Evolutionary conservation across 2,329 filamentous ascomycete genomes (phyloP), one percentile per base, ranked within the genome.

Genomic region (Trichoderma arundinaceum): DNA sequence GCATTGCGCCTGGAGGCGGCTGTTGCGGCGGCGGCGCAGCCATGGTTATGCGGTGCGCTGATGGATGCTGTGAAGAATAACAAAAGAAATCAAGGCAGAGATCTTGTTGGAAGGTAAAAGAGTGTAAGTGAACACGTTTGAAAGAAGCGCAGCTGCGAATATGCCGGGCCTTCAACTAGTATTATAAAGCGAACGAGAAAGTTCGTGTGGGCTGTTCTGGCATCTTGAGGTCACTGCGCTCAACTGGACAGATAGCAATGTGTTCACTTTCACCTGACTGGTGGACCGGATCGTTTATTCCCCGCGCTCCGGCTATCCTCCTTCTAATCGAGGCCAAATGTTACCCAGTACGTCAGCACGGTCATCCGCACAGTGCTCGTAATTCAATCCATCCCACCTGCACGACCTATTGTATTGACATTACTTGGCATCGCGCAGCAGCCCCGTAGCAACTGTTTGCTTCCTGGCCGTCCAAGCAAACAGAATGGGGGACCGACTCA

Each of bases 401-500:
- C 22, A 28, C 22, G 22, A 28, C 22, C 2, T 3, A 3, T 28
- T 28, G 22, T 28, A 28, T 28, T 28, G 22, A 28, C 22, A 28
- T 28, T 28, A 28, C 4, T 28, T 28, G 22, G 22, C 22, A 28
- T 35, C 19, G 22, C 28, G 48, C 46, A 8, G 13, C 17, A 54
- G 57, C 54, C 17, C 48, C 44, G 53, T 41, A 56, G 33, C 22
- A 10, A 41, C 35, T 19, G 19, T 43, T 8, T 56, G 13, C 53
- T 22, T 48, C 12, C 15, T 33, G 5, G 0, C 15, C 10, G 39
- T 38, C 8, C 3, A 19, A 15, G 17, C 39, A 12, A 22, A 9
- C 68, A 77, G 69, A 7, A 92, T 92, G 88, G 85, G 85, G 33
- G 92, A 96, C 75, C 84, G 90, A 68, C 83, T 96, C 66, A 94